Conservation (phyloP, 2,329 filamentous ascomycete species). For the Pyricularia pennisetigena region DNA sequence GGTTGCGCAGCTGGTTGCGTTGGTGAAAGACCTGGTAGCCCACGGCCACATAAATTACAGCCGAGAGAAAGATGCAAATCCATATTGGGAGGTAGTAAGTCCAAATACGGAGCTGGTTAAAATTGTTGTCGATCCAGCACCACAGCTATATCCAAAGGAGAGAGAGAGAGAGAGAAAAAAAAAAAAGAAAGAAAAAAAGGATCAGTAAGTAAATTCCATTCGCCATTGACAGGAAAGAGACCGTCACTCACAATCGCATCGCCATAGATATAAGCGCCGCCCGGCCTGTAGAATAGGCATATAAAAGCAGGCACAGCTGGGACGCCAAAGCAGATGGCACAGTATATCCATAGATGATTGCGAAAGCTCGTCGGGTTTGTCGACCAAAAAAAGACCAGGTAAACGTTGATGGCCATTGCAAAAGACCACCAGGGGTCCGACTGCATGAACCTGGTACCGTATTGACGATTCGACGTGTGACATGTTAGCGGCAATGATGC, state of each 20-base stretch:
- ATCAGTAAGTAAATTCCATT: neutral
- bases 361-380: conserved; percentile 57
- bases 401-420: conserved; percentile 76
- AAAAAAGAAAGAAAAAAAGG: no score
- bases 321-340: conserved; percentile 59
- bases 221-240: neutral
- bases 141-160: conserved; percentile 39
- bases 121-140: conserved; percentile 49
- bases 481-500: neutral
- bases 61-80: conserved; percentile 46
- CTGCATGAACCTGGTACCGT: conserved; percentile 57
- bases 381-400: conserved; percentile 56
- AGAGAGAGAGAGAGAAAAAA: no score
- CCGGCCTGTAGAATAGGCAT: conserved; percentile 45
- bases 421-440: conserved; percentile 70
- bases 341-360: conserved; percentile 64
- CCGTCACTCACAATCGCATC: conserved; percentile 40
- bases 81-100: conserved; percentile 54
- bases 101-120: conserved; percentile 48
- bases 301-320: conserved; percentile 58
- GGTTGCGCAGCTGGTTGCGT: conserved; percentile 42
- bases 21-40: conserved; percentile 51
- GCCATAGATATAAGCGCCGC: conserved; percentile 37
- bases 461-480: neutral
- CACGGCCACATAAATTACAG: conserved; percentile 45